Conservation (phyloP, 139 green algal species). For the Coelastrella sp. region DNA sequence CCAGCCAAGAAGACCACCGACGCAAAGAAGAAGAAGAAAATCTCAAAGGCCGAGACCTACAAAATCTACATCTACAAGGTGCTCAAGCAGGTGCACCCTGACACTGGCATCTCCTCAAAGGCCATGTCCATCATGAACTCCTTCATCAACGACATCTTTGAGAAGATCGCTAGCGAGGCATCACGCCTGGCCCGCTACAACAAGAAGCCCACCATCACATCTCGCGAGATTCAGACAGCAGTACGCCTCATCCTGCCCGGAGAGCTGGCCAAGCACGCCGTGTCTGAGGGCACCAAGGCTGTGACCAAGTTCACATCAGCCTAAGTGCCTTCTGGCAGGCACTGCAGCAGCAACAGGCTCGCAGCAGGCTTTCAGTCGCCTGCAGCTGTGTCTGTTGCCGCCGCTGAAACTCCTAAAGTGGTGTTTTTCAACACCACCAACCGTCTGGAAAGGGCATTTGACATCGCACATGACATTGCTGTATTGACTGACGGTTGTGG, state of each 20-base stretch:
- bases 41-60: slow-evolving; percentile 88
- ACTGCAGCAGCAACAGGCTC: background rate
- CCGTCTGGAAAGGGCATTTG: background rate
- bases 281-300: slow-evolving; percentile 67
- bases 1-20: slow-evolving; percentile 59
- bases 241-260: slow-evolving; percentile 91
- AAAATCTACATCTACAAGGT: slow-evolving; percentile 99
- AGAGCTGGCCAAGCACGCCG: slow-evolving; percentile 93
- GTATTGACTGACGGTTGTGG: no score
- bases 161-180: slow-evolving; percentile 90
- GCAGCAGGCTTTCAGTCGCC: background rate
- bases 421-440: slow-evolving; percentile 30
- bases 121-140: slow-evolving; percentile 97
- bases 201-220: slow-evolving; percentile 95
- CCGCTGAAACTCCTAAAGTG: background rate
- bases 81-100: slow-evolving; percentile 95
- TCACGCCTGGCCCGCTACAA: slow-evolving; percentile 81
- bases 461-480: no score
- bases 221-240: slow-evolving; percentile 92
- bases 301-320: slow-evolving; percentile 89
- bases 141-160: slow-evolving; percentile 94
- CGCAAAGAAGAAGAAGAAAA: slow-evolving; percentile 69
- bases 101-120: slow-evolving; percentile 96
- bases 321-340: no score
- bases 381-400: background rate